phyloP scores from a whole-genome alignment of 192 early-diverging fungal genomes.

The Dissophora ornata region DNA sequence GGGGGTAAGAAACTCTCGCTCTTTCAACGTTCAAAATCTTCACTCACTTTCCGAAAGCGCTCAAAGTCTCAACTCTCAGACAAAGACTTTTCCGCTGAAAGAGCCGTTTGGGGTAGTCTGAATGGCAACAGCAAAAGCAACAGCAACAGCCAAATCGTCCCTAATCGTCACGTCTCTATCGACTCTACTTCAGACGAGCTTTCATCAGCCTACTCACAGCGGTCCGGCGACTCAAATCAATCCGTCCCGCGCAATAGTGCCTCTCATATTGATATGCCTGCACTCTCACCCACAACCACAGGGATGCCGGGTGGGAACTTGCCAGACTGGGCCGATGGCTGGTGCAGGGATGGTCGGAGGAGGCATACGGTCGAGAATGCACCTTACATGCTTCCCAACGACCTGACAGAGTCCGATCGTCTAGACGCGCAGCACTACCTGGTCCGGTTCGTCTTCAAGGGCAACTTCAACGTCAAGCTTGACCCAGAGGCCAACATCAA shows the following conservation, averaged over 20 bases:
- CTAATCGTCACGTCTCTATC: conserved; percentile 19
- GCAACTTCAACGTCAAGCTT: conserved; percentile 52
- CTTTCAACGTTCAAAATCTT: conserved; percentile 45
- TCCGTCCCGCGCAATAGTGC: conserved; percentile 10
- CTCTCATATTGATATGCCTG: conserved; percentile 5
- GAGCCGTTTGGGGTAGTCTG: too few species aligned
- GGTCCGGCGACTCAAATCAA: conserved; percentile 14
- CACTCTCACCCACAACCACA: conserved; percentile 16
- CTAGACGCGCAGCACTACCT: conserved; percentile 65
- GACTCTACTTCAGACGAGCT: conserved; percentile 29
- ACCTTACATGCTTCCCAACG: conserved; percentile 62
- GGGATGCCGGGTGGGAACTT: neutral
- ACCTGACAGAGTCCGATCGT: conserved; percentile 65
- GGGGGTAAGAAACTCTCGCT: conserved; percentile 43
- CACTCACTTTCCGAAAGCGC: conserved; percentile 32
- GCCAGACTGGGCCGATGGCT: conserved; percentile 48
- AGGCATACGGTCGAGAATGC: conserved; percentile 54
- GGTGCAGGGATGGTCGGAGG: conserved; percentile 49
- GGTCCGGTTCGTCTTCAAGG: conserved; percentile 57
- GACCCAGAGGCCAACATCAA: conserved; percentile 21
- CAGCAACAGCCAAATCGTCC: conserved; percentile 13
- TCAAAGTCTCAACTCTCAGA: conserved; percentile 24
- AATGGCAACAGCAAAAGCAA: neutral
- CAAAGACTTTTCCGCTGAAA: neutral
- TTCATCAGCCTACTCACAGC: too few species aligned